phyloP scores from a whole-genome alignment of 768 basidiomycete species.

The Pulveroboletus sp. region DNA sequence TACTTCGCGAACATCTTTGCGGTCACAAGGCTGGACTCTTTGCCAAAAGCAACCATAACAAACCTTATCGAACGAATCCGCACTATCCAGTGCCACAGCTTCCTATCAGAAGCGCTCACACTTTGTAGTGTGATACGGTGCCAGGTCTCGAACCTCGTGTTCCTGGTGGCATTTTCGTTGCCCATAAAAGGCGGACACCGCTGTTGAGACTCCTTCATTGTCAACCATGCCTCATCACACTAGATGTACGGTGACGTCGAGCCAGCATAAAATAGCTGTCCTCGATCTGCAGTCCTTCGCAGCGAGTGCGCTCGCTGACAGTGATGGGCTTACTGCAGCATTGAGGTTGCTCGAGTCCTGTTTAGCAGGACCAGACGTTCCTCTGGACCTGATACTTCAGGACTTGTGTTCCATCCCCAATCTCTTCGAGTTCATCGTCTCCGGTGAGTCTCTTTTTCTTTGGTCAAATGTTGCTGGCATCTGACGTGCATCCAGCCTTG shows the following conservation, averaged over 20 bases:
- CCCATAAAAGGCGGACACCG: not conserved
- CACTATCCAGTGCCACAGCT: not conserved
- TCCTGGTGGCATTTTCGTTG: not conserved
- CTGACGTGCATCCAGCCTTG: constrained; percentile 16
- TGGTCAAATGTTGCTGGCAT: not conserved
- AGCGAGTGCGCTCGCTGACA: constrained; percentile 13
- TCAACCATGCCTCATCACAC: too few species aligned
- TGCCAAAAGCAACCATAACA: too few species aligned
- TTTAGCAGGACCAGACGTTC: constrained; percentile 20
- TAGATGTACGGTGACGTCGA: constrained; percentile 3
- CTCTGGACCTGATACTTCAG: constrained; percentile 24
- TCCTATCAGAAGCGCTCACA: constrained; percentile 6
- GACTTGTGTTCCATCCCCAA: constrained; percentile 25
- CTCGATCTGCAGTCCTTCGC: constrained; percentile 19
- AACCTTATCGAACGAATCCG: not conserved
- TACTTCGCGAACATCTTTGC: too few species aligned
- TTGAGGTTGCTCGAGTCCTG: constrained; percentile 20
- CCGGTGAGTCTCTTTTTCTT: constrained; percentile 15
- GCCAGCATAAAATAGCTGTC: not conserved
- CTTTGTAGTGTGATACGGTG: not conserved
- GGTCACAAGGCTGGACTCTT: too few species aligned
- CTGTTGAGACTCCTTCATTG: too few species aligned
- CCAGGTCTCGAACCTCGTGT: not conserved
- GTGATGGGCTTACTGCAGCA: constrained; percentile 18
- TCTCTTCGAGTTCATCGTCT: constrained; percentile 31